Evolutionary conservation across 352 stramenopile species (phyloP).

Genomic region (Elongisporangium senticosum): DNA sequence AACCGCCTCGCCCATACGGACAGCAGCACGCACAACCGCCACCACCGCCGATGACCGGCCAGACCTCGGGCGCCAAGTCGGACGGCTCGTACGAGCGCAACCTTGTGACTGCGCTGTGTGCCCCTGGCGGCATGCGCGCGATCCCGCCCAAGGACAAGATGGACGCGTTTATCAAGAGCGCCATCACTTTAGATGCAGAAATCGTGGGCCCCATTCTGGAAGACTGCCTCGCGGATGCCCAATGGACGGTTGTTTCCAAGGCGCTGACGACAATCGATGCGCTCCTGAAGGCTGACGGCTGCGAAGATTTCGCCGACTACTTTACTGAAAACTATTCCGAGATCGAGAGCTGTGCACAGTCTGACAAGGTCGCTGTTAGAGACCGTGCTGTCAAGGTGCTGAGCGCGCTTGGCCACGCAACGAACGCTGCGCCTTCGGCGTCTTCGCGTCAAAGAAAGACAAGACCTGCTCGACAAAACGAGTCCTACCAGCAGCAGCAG

Average conservation of each 20-base stretch:
- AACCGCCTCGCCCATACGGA: constrained; percentile 13
- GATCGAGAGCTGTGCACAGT: constrained; percentile 65
- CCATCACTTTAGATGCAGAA: constrained; percentile 90
- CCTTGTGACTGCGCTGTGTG: constrained; percentile 89
- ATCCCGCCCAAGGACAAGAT: constrained; percentile 94
- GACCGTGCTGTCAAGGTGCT: constrained; percentile 78
- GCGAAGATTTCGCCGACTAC: constrained; percentile 82
- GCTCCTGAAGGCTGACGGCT: constrained; percentile 69
- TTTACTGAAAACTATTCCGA: constrained; percentile 76
- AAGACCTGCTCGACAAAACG: neutral
- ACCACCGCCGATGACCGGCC: constrained; percentile 30
- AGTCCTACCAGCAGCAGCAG: constrained; percentile 15
- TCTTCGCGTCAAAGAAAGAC: constrained; percentile 10
- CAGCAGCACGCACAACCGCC: constrained; percentile 2
- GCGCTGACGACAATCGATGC: constrained; percentile 92
- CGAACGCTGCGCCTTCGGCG: constrained; percentile 17
- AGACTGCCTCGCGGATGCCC: constrained; percentile 89
- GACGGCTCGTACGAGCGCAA: constrained; percentile 92
- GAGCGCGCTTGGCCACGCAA: constrained; percentile 45
- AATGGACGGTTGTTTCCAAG: constrained; percentile 91
- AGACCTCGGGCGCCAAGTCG: constrained; percentile 71
- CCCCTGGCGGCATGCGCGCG: constrained; percentile 91
- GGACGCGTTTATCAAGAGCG: constrained; percentile 86
- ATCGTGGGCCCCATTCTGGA: constrained; percentile 92
- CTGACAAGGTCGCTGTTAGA: constrained; percentile 71